phyloP scores from a whole-genome alignment of 352 stramenopile genomes.

The Globisporangium nagaii region DNA sequence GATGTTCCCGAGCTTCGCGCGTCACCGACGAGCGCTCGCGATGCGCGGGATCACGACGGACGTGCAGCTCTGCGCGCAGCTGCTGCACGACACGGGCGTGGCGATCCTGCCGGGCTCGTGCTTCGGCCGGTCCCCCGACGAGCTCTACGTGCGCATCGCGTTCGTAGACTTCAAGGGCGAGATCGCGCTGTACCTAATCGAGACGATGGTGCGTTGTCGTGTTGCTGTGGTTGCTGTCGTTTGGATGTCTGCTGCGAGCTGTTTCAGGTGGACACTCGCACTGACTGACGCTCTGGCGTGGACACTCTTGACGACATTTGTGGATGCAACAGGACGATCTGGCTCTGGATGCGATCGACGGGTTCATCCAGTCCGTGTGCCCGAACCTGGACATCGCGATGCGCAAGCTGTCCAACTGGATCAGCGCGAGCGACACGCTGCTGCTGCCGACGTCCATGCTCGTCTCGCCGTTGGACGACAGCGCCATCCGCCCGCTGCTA shows the following conservation, averaged over 20 bases:
- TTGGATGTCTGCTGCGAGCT: neutral
- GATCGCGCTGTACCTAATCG: conserved; percentile 81
- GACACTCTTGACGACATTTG: neutral
- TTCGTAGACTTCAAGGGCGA: conserved; percentile 89
- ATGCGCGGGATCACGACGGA: conserved; percentile 65
- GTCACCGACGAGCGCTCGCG: conserved; percentile 57
- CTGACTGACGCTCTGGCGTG: neutral
- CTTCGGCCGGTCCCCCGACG: conserved; percentile 68
- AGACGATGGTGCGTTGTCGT: conserved; percentile 65
- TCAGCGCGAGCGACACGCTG: conserved; percentile 19
- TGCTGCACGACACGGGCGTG: conserved; percentile 82
- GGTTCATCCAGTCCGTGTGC: conserved; percentile 86
- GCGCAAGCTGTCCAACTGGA: conserved; percentile 70
- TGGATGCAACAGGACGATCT: conserved; percentile 44
- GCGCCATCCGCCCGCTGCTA: conserved; percentile 2
- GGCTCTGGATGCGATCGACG: conserved; percentile 62
- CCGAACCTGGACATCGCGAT: conserved; percentile 83
- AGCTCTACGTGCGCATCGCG: conserved; percentile 76
- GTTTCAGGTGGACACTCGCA: neutral
- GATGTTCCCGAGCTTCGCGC: conserved; percentile 76
- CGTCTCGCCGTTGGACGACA: conserved; percentile 10
- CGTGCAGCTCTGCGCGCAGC: conserved; percentile 61
- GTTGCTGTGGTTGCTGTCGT: neutral
- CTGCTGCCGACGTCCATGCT: conserved; percentile 13
- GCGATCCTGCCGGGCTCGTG: conserved; percentile 80